Conservation (phyloP, 2,329 filamentous ascomycete genomes). For the Penicillium digitatum region DNA sequence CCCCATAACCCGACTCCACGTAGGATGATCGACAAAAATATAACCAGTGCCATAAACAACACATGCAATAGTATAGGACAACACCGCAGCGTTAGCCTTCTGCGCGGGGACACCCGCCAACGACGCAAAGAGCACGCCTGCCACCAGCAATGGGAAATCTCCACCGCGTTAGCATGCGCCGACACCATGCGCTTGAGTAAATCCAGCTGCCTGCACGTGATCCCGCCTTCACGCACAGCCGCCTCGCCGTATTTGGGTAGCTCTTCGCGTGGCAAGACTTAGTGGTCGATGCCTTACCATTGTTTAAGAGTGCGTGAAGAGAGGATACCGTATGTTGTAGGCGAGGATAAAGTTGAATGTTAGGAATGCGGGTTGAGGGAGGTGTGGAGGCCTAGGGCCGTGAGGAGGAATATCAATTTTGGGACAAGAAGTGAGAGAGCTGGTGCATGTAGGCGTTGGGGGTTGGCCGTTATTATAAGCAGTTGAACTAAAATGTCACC, state of each 20-base stretch:
- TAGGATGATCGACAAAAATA: constrained; percentile 37
- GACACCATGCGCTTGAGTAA: constrained; percentile 45
- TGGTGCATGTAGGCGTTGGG: background rate
- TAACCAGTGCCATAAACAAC: constrained; percentile 43
- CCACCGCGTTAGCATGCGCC: constrained; percentile 48
- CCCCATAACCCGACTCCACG: constrained; percentile 37
- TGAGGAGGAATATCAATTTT: background rate
- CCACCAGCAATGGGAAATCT: constrained; percentile 24
- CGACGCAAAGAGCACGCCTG: constrained; percentile 37
- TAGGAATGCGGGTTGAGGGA: background rate
- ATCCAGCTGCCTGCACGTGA: constrained; percentile 42
- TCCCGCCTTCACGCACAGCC: constrained; percentile 44
- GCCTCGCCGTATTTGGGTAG: constrained; percentile 45
- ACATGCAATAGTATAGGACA: constrained; percentile 43
- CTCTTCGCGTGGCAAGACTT: constrained; percentile 47
- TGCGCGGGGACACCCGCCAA: constrained; percentile 37
- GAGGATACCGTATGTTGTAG: constrained; percentile 44
- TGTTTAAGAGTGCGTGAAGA: constrained; percentile 45
- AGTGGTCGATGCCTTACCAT: constrained; percentile 46
- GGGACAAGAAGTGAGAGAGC: background rate
- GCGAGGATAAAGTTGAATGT: constrained; percentile 22
- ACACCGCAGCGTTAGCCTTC: constrained; percentile 39
- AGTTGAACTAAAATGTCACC: background rate
- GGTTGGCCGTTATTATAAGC: background rate
- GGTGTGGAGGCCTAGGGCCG: background rate